Evolutionary conservation across 768 basidiomycete species (phyloP), one percentile per base, ranked within the genome.

Genomic region (Boletales sp.): DNA sequence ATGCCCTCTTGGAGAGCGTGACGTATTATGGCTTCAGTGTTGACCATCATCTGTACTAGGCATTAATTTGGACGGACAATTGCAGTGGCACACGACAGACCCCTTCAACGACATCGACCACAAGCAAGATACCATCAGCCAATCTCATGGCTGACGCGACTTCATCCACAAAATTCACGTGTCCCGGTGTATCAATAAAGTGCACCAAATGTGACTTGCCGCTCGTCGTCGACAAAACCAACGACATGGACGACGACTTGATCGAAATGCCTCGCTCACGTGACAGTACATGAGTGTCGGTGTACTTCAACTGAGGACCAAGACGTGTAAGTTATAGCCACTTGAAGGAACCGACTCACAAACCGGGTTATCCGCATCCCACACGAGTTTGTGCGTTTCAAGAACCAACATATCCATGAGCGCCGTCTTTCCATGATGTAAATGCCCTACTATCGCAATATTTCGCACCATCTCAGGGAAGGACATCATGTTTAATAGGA

Each of bases 111-210:
- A 90, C 96, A 61, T 99, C 96, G 4, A 99, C 94, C 1, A 98
- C 94, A 19, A 99, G 70, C 1, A 98, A 69, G 40, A 96, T 83
- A 32, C 96, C 96, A 64, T 99, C 96, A 15, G 81, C 86, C 35
- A 97, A 72, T 39, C 96, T 81, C 50, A 94, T 82, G 8, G 90
- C 78, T 8, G 87, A 82, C 2, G 94, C 94, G 18, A 93, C 93
- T 70, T 99, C 96, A 63, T 99, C 96, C n/a, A 94, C 82, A 64
- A 99, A 98, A 70, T 98, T 98, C 52, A 94, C 91, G 62, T 99
- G 96, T 32, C 96, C 96, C 4, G 96, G 96, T 0, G 96, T 98
- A 68, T 99, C 96, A 59, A 99, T 86, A 30, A 97, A 69, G 69
- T 99, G 94, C 46, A 98, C 67, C 18, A 99, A 77, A 69, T 94